phyloP scores from a whole-genome alignment of 2,329 filamentous ascomycete species.

The Aspergillus sp. region DNA sequence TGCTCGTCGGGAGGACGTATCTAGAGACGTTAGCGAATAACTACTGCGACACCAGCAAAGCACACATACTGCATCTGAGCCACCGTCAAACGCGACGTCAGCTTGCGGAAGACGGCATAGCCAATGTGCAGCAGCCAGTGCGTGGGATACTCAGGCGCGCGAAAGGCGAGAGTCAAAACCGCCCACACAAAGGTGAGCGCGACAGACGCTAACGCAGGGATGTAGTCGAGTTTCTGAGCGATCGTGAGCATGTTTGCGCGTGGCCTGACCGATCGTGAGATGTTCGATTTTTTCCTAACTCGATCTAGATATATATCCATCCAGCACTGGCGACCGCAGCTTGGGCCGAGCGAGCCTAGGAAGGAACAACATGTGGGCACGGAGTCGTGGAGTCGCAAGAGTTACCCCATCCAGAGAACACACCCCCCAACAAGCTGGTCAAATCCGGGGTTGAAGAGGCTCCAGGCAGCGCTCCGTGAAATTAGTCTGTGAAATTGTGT shows the following conservation, averaged over 20 bases:
- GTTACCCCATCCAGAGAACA: neutral
- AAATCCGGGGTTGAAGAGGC: neutral
- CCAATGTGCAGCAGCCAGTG: conserved; percentile 34
- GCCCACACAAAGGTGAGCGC: conserved; percentile 28
- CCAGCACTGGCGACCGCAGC: neutral
- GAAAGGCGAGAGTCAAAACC: conserved; percentile 28
- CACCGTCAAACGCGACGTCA: conserved; percentile 26
- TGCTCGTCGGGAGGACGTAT: conserved; percentile 23
- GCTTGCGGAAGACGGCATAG: conserved; percentile 35
- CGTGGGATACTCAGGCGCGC: conserved; percentile 29
- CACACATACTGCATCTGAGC: conserved; percentile 32
- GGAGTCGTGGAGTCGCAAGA: conserved; percentile 1
- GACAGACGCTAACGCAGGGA: conserved; percentile 33
- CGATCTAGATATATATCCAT: neutral
- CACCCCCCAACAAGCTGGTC: too few relatives aligned
- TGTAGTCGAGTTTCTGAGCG: conserved; percentile 32
- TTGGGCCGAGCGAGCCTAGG: neutral
- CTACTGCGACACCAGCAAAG: neutral
- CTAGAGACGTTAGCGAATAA: conserved; percentile 10
- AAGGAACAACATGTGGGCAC: conserved; percentile 2
- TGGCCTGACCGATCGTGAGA: neutral
- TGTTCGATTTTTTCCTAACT: neutral
- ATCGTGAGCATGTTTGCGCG: conserved; percentile 23
- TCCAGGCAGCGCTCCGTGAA: neutral
- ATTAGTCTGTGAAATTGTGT: neutral